phyloP scores from a whole-genome alignment of 2,329 filamentous ascomycete genomes.

The Chaetomium strumarium region DNA sequence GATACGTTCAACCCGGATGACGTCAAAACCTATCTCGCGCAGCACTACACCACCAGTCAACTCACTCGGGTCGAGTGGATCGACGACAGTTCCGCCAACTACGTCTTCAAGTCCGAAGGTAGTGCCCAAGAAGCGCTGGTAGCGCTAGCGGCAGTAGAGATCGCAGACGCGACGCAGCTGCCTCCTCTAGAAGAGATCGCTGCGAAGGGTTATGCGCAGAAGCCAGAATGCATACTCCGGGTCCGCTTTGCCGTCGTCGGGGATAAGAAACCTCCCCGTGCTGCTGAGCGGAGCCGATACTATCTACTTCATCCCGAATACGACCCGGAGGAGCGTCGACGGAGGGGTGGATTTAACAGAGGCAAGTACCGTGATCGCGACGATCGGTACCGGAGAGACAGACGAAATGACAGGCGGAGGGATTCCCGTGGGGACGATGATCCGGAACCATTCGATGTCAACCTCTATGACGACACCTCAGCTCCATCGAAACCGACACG shows the following conservation, averaged over 20 bases:
- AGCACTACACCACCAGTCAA: constrained; percentile 54
- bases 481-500: constrained; percentile 30
- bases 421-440: constrained; percentile 54
- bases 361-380: constrained; percentile 56
- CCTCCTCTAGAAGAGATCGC: constrained; percentile 59
- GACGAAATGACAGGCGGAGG: constrained; percentile 38
- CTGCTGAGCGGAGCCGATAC: constrained; percentile 77
- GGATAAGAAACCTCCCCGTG: constrained; percentile 76
- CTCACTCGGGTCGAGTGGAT: constrained; percentile 81
- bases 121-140: constrained; percentile 49
- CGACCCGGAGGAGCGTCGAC: constrained; percentile 69
- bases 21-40: constrained; percentile 66
- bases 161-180: constrained; percentile 49
- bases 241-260: constrained; percentile 67
- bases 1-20: constrained; percentile 75
- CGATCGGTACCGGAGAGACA: constrained; percentile 39
- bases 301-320: constrained; percentile 89
- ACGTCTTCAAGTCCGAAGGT: constrained; percentile 61
- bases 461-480: constrained; percentile 66
- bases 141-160: constrained; percentile 46
- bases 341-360: constrained; percentile 46
- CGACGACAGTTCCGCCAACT: constrained; percentile 83
- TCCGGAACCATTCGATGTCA: constrained; percentile 55
- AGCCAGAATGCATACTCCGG: constrained; percentile 63
- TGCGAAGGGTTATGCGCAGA: constrained; percentile 62